Evolutionary conservation across 2,329 filamentous ascomycete genomes (phyloP).

Genomic region (Aspergillus alliaceus): DNA sequence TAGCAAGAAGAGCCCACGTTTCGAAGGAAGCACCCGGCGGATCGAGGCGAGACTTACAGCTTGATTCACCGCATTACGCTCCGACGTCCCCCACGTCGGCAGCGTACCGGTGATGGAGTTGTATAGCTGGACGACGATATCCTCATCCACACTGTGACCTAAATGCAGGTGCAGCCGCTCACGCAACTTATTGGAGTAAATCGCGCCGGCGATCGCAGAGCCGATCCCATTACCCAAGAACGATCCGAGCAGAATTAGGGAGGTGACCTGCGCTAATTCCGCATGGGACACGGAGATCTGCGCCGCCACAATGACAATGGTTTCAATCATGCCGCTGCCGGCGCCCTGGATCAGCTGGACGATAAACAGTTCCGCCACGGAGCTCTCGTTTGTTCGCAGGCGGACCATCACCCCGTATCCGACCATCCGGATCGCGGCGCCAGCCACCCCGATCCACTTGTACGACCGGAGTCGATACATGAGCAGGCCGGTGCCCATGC

Average conservation of each 20-base stretch:
- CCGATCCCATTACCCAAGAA: slow-evolving; percentile 41
- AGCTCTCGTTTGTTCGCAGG: slow-evolving; percentile 46
- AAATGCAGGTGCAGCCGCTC: slow-evolving; percentile 38
- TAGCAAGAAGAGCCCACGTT: slow-evolving; percentile 1
- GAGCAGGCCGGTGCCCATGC: slow-evolving; percentile 41
- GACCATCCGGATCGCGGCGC: slow-evolving; percentile 44
- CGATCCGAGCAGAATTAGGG: slow-evolving; percentile 45
- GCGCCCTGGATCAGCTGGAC: slow-evolving; percentile 52
- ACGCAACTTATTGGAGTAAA: slow-evolving; percentile 51
- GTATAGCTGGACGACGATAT: slow-evolving; percentile 40
- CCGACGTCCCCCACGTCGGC: slow-evolving; percentile 42
- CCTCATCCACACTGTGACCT: slow-evolving; percentile 29
- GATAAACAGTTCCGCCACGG: slow-evolving; percentile 47
- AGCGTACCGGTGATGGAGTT: slow-evolving; percentile 48
- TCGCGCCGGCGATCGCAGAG: slow-evolving; percentile 48
- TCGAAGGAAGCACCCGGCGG: neutral
- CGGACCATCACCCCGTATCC: slow-evolving; percentile 55
- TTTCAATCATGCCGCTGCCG: slow-evolving; percentile 49
- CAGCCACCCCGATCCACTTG: slow-evolving; percentile 49
- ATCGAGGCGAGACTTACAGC: slow-evolving; percentile 27
- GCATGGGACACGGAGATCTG: slow-evolving; percentile 49
- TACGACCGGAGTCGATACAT: slow-evolving; percentile 47
- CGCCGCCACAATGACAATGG: slow-evolving; percentile 44
- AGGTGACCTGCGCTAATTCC: slow-evolving; percentile 51
- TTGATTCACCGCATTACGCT: slow-evolving; percentile 44